Evolutionary conservation across 139 green algal species (phyloP).

Genomic region (Edaphochlamys debaryana): DNA sequence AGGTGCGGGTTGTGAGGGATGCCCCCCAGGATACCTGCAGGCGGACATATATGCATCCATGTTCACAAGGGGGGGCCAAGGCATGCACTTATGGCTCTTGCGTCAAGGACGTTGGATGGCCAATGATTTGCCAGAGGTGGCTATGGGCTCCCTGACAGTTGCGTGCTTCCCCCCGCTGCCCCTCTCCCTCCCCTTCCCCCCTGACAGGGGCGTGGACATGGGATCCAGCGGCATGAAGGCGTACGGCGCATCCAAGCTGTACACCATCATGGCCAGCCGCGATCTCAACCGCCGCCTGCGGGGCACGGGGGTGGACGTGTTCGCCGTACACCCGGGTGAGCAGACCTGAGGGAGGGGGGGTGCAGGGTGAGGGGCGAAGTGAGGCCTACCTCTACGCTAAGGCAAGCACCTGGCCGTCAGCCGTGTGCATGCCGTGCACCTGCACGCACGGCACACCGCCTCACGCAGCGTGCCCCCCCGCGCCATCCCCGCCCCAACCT

Average conservation of each 20-base stretch:
- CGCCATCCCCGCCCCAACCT: background rate
- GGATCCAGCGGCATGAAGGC: background rate
- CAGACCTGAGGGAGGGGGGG: background rate
- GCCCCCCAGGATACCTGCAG: too few species aligned
- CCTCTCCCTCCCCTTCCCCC: too few species aligned
- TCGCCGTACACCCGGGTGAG: conserved; percentile 38
- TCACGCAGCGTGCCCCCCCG: background rate
- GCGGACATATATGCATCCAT: too few species aligned
- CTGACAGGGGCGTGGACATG: conserved; percentile 10
- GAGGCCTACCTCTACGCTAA: background rate
- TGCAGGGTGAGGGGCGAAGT: background rate
- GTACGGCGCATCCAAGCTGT: conserved; percentile 36
- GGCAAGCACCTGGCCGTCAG: too few species aligned
- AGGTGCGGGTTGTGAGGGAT: background rate
- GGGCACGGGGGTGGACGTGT: conserved; percentile 37
- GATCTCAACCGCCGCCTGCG: conserved; percentile 40
- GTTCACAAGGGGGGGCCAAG: too few species aligned
- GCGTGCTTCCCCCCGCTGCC: too few species aligned
- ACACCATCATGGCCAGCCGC: conserved; percentile 13
- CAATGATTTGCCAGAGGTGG: too few species aligned
- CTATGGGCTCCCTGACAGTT: too few species aligned
- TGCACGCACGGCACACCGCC: too few species aligned
- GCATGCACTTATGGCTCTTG: too few species aligned
- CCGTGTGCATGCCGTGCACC: too few species aligned
- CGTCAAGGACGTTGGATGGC: too few species aligned